Base-by-base conservation (phyloP, 2,329 filamentous ascomycete species). In the Venturia carpophila region DNA sequence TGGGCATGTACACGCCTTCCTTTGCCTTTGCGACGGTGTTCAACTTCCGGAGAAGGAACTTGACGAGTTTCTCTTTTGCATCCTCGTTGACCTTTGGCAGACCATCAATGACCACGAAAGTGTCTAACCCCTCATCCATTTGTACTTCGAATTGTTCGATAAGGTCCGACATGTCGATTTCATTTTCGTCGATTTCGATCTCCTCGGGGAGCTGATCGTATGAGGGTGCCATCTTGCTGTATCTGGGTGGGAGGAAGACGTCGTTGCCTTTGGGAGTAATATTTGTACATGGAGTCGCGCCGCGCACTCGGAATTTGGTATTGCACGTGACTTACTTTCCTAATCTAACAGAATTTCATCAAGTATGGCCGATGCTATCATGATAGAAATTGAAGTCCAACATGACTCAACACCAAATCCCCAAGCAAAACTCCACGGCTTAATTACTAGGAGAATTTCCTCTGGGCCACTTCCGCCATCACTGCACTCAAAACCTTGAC, bases 41-140 rank as follows among this genome's bases (percentile, higher is more conserved):
- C 72, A 99, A 82, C 82, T 96, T 97, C 81, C 92, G 91, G 77
- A 96, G 81, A 79, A 99, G 82, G 79, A 97, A 97, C 79, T 97
- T 97, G 78, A 96, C 83, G 68, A 99, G 86, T 83, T 96, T 97
- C 67, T 90, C 86, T 81, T 92, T 93, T 82, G 90, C 92, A 62
- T 94, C 66, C 76, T 92, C 91, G 66, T 83, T 91, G 69, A 99
- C 93, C 69, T 89, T 81, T 69, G 94, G 94, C 55, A 99, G 86
- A 70, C 94, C 94, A 77, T 99, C 94, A 75, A 97, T 85, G 68
- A 97, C 92, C 69, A 99, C 90, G 74, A 99, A 99, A 69, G 92
- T 89, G 76, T 99, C 94, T 72, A 97, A 89, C 66, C 94, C 94
- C 78, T 96, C 91, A 77, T 99, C 94, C 69, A 97, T 83, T 75